These are phyloP conservation scores for Cairneyella variabilis DNA, from an alignment of 495 filamentous ascomycete genomes.

Conservation along the genomic window DNA sequence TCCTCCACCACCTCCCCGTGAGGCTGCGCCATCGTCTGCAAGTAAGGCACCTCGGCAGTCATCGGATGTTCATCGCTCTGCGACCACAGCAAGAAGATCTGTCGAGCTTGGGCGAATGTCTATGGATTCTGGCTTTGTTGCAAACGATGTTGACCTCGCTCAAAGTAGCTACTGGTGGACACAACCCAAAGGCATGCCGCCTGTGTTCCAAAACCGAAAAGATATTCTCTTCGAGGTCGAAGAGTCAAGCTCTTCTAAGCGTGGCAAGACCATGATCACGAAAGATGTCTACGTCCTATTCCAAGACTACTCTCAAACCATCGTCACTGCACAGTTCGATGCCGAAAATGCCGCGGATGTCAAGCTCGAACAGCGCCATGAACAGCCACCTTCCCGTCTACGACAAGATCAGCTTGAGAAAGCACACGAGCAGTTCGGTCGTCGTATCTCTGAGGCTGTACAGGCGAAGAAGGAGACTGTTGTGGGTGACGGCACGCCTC, in stretches of 20 bases:
- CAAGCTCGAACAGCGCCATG: constrained; percentile 79
- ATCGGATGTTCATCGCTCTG: constrained; percentile 57
- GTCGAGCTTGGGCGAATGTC: constrained; percentile 59
- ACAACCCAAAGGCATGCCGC: constrained; percentile 68
- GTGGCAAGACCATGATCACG: constrained; percentile 63
- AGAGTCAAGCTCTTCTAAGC: constrained; percentile 65
- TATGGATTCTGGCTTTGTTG: constrained; percentile 65
- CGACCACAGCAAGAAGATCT: constrained; percentile 55
- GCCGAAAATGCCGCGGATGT: constrained; percentile 67
- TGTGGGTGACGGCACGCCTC: constrained; percentile 79
- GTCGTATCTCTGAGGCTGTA: constrained; percentile 65
- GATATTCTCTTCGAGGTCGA: constrained; percentile 83
- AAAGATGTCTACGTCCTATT: constrained; percentile 84
- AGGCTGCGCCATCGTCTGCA: constrained; percentile 42
- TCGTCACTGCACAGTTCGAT: constrained; percentile 80
- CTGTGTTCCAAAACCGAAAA: constrained; percentile 73
- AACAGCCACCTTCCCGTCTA: constrained; percentile 72
- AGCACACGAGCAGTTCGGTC: constrained; percentile 73
- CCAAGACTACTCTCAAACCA: constrained; percentile 93
- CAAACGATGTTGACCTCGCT: constrained; percentile 78
- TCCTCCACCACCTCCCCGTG: constrained; percentile 36
- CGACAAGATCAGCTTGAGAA: constrained; percentile 94
- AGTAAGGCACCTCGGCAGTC: constrained; percentile 56
- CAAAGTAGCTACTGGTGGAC: constrained; percentile 78
- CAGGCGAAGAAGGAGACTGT: constrained; percentile 67